Base-by-base conservation (phyloP, 108 stramenopile species). In the Seminavis robusta region DNA sequence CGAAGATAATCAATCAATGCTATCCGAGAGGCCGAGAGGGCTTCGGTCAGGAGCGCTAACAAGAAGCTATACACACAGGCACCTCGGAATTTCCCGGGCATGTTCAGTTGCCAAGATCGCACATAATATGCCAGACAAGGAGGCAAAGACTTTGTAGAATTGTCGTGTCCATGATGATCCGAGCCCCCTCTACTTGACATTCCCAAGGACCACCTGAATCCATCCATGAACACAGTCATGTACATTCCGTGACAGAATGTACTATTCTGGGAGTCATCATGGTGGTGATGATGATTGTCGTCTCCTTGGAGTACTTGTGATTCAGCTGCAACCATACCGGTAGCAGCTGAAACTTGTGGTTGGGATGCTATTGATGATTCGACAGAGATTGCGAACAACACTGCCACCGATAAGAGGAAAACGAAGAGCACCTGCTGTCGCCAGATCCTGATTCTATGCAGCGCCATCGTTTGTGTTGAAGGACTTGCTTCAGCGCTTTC, bases 51-150 rank as follows among this genome's bases (percentile, higher is more conserved):
- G 34, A 57, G 38, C 36, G 55, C 65, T 38, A 46, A 69, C 23
- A 73, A 55, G 52, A 69, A 73, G 51, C 68, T 60, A 33, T 41
- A 74, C 47, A 61, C 60, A 17, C 34, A 24, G 33, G 60, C 60
- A 6, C 60, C 60, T 52, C 24, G 17, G 21, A 61, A 61, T 2
- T 33, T n/a, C 25, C 36, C 50, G 20, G 31, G 27, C 9, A n/a
- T 33, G 15, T 33, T 28, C 50, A 61, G 21, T 23, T 28, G 10
- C 60, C 60, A 61, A 30, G 49, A 34, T 13, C 23, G 51, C 24
- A 61, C 16, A 20, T 45, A 52, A 38, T 61, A 61, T 1, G 25
- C 33, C 34, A 61, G 21, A 28, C 60, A 61, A 2, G 46, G 58
- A 31, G 23, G 58, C 15, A 47, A 33, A 26, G 19, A 3, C 27